Conservation (phyloP, 78 protist species). For the Dictyostelium capitatum region DNA sequence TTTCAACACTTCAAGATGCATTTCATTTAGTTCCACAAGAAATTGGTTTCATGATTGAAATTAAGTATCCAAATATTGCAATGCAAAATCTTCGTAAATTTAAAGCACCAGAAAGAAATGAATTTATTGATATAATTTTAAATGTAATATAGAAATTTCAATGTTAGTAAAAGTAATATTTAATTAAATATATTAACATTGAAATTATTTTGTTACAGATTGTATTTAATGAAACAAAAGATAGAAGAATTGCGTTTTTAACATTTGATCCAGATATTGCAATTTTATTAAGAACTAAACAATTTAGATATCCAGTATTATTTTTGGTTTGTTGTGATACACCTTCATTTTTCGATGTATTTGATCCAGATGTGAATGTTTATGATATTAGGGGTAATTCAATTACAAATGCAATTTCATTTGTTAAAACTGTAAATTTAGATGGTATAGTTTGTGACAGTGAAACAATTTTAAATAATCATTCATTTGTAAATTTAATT, state of each 20-base stretch:
- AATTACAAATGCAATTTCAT: slow-evolving; percentile 47
- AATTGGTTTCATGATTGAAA: slow-evolving; percentile 78
- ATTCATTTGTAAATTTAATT: slow-evolving; percentile 57
- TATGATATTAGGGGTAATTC: slow-evolving; percentile 55
- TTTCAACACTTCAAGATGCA: slow-evolving; percentile 62
- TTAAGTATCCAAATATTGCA: slow-evolving; percentile 77
- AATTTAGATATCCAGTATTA: slow-evolving; percentile 73
- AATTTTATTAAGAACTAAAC: slow-evolving; percentile 63
- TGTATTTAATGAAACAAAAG: slow-evolving; percentile 70
- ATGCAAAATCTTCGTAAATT: slow-evolving; percentile 76
- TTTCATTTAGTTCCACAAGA: slow-evolving; percentile 76
- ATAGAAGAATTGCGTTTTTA: slow-evolving; percentile 66
- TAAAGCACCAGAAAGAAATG: slow-evolving; percentile 66
- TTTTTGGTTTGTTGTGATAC: slow-evolving; percentile 73
- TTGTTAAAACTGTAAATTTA: slow-evolving; percentile 67
- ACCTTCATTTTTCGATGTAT: slow-evolving; percentile 40
- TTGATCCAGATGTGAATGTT: slow-evolving; percentile 75
- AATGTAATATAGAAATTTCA: no score
- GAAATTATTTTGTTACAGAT: slow-evolving; percentile 21
- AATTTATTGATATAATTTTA: slow-evolving; percentile 66
- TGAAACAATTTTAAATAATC: slow-evolving; percentile 44
- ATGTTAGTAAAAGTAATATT: no score
- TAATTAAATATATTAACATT: not conserved
- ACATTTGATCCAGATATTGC: slow-evolving; percentile 82
- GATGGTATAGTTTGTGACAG: slow-evolving; percentile 76